A percentile compares a stretch with the other conserved stretches of the same genome.
These are phyloP conservation scores for Hypoxylon sp. DNA, from an alignment of 2,329 filamentous ascomycete species.

Conservation along the genomic window DNA sequence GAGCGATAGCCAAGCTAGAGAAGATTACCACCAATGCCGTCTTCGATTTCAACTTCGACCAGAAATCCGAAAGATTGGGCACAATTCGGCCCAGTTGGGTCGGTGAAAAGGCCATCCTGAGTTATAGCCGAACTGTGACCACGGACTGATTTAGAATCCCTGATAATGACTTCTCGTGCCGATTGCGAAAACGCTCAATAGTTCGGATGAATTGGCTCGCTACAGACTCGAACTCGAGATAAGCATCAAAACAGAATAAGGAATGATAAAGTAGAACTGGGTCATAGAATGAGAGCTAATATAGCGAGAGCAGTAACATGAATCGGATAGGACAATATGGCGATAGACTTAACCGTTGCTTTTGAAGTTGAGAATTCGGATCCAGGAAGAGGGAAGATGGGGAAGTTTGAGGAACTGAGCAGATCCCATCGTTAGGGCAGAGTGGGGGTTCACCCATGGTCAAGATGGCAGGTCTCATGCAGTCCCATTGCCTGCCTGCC, in stretches of 20 bases:
- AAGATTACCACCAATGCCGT: conserved; percentile 57
- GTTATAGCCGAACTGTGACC: not conserved
- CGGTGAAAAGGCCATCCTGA: not conserved
- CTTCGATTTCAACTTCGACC: conserved; percentile 48
- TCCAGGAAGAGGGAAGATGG: not conserved
- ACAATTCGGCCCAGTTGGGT: not conserved
- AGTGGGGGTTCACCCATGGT: not conserved
- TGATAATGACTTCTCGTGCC: not conserved
- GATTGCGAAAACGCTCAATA: not conserved
- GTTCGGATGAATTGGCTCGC: not conserved
- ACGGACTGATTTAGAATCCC: not conserved
- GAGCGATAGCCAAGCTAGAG: conserved; percentile 58
- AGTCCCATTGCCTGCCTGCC: not conserved
- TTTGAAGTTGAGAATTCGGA: not conserved
- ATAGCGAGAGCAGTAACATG: not conserved
- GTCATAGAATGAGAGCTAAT: not conserved
- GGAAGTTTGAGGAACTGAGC: not conserved
- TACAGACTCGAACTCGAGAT: not conserved
- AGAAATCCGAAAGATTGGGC: not conserved
- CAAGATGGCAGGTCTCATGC: conserved; percentile 1
- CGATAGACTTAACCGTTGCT: not conserved
- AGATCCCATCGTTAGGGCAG: not conserved
- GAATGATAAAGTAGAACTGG: not conserved
- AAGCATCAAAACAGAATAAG: not conserved
- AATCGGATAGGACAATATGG: not conserved